Base-by-base conservation (phyloP, 1,284 basidiomycete genomes). In the Thecaphora frezii region DNA sequence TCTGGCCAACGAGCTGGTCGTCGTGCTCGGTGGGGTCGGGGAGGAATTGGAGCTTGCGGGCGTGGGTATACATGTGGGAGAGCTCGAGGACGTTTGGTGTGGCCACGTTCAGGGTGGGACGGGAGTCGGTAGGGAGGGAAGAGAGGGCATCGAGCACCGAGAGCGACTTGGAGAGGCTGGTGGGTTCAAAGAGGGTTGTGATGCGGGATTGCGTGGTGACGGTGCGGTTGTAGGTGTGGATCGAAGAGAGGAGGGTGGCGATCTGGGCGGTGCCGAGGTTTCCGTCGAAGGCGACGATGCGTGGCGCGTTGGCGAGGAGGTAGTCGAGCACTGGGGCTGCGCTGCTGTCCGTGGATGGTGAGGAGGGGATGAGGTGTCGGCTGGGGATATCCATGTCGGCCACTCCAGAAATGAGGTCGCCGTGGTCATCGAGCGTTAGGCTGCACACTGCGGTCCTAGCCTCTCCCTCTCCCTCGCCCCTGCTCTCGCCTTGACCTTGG, bases 391-490 rank as follows among this genome's bases (percentile, higher is more conserved):
- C 85, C 90, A 97, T 97, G 78, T 97, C 93, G 5, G 93, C 91
- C 5, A 97, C 86, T 7, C 96, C 96, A 19, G 85, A 85, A 2
- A 88, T 82, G 12, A 98, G 83, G 50, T 86, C 85, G 0, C 93
- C 92, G 12, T 82, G 76, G 22, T 80, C 80, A 73, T 92, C 88
- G 41, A 98, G 81, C 37, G 92, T 81, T 81, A 97, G 86, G 65
- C 88, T 91, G 80, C 93, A 94, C 8, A 90, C 87, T 0, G 93
- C 87, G 19, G 89, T 89, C 51, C 84, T 81, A n/a, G n/a, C n/a
- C 18, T 79, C 73, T 8, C 81, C 74, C 5, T 74, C 71, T 24
- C 76, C 64, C 9, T 1, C 26, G 37, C 13, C 66, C n/a, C n/a
- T n/a, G n/a, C n/a, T n/a, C n/a, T n/a, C n/a, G n/a, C n/a, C n/a